These are phyloP conservation scores for Aspergillus quadricinctus DNA, from an alignment of 2,329 filamentous ascomycete species.

Conservation along the genomic window DNA sequence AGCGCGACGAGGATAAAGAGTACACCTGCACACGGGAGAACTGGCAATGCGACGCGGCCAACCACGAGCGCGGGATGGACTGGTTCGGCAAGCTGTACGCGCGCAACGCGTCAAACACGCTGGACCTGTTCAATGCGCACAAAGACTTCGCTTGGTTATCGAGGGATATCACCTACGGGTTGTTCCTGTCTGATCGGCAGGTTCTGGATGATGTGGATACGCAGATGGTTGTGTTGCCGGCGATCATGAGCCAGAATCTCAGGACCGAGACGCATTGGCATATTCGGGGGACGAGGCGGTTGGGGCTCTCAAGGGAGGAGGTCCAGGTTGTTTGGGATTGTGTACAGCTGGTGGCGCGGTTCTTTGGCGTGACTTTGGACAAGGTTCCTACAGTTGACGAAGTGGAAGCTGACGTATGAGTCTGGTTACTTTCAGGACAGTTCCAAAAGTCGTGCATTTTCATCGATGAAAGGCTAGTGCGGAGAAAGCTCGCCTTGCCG, in stretches of 20 bases:
- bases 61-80: slow-evolving; percentile 48
- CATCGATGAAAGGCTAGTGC: not conserved
- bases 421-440: not conserved
- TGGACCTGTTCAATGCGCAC: slow-evolving; percentile 30
- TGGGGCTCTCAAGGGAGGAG: slow-evolving; percentile 38
- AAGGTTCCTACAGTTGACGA: slow-evolving; percentile 29
- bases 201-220: slow-evolving; percentile 42
- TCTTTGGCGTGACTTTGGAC: slow-evolving; percentile 25
- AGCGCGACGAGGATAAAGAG: slow-evolving; percentile 56
- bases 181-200: slow-evolving; percentile 45
- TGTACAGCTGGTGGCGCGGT: slow-evolving; percentile 25
- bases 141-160: slow-evolving; percentile 65
- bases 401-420: slow-evolving; percentile 29
- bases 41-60: slow-evolving; percentile 57
- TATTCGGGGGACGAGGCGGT: slow-evolving; percentile 39
- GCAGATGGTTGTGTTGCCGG: slow-evolving; percentile 40
- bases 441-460: not conserved
- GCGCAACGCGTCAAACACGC: slow-evolving; percentile 40
- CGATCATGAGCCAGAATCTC: slow-evolving; percentile 45
- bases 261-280: slow-evolving; percentile 43
- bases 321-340: slow-evolving; percentile 34
- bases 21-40: slow-evolving; percentile 50
- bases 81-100: slow-evolving; percentile 58
- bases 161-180: slow-evolving; percentile 65
- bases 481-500: not conserved